Percentiles rank a stretch among this genome's conserved stretches.
phyloP scores from a whole-genome alignment of 805 yeast species.

The Vanderwaltozyma yarrowii region DNA sequence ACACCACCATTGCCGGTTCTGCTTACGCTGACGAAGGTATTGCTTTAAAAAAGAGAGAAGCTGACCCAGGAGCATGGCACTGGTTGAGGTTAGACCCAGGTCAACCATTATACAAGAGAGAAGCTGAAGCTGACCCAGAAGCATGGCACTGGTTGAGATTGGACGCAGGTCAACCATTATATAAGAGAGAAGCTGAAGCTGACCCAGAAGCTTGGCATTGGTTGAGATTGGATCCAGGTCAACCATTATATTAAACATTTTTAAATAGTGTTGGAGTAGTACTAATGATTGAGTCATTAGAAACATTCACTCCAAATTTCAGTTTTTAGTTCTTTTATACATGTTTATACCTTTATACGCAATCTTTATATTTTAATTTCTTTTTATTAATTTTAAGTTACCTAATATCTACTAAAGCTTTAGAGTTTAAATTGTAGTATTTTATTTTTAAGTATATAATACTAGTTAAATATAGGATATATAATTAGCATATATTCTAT shows the following conservation, averaged over 20 bases:
- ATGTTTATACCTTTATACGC: too few relatives aligned
- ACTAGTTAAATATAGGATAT: too few relatives aligned
- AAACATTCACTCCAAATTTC: constrained; percentile 16
- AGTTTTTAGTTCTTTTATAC: constrained; percentile 12
- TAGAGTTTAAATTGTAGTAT: too few relatives aligned
- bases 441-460: too few relatives aligned
- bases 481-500: too few relatives aligned
- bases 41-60: constrained; percentile 19
- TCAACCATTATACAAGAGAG: constrained; percentile 23
- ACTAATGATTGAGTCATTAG: too few relatives aligned
- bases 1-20: constrained; percentile 20
- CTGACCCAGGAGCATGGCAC: constrained; percentile 21
- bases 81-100: constrained; percentile 20
- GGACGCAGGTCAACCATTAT: constrained; percentile 18
- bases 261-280: constrained; percentile 15
- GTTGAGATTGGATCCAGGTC: constrained; percentile 15
- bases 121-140: constrained; percentile 17
- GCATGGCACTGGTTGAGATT: constrained; percentile 21
- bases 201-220: constrained; percentile 21
- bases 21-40: constrained; percentile 21
- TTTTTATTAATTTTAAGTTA: too few relatives aligned
- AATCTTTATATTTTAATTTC: too few relatives aligned
- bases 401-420: too few relatives aligned
- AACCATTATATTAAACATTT: constrained; percentile 20
- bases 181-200: constrained; percentile 24